These are phyloP conservation scores for Paraphysoderma sedebokerense DNA, from an alignment of 371 early-diverging fungal species.

Conservation along the genomic window DNA sequence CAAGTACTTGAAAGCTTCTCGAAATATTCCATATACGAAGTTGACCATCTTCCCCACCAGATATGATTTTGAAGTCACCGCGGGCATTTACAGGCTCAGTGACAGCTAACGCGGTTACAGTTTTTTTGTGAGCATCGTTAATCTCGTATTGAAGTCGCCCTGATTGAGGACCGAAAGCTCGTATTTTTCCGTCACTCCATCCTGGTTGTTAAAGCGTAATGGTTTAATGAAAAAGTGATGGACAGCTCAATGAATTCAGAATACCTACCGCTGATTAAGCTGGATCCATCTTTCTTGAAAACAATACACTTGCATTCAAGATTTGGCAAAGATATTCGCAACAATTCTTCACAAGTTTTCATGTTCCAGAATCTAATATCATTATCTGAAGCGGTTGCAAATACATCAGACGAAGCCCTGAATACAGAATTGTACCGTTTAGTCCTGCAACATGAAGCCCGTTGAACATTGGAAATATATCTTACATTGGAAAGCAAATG, in stretches of 20 bases:
- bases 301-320: slow-evolving; percentile 30
- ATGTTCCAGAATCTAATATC: slow-evolving; percentile 36
- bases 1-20: slow-evolving; percentile 17
- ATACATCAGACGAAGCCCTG: slow-evolving; percentile 27
- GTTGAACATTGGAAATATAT: neutral
- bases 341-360: slow-evolving; percentile 16
- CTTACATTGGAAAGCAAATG: slow-evolving; percentile 24
- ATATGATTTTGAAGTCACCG: slow-evolving; percentile 26
- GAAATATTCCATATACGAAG: slow-evolving; percentile 33
- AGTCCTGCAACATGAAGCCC: no score
- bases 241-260: neutral
- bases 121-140: slow-evolving; percentile 28
- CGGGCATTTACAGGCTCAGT: slow-evolving; percentile 13
- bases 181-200: slow-evolving; percentile 38
- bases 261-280: slow-evolving; percentile 18
- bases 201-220: no score
- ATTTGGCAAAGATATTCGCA: slow-evolving; percentile 29
- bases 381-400: slow-evolving; percentile 30
- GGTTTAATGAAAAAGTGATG: neutral
- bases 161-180: slow-evolving; percentile 33
- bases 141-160: slow-evolving; percentile 33
- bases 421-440: slow-evolving; percentile 6
- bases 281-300: slow-evolving; percentile 29
- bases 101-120: slow-evolving; percentile 30
- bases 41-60: slow-evolving; percentile 38